Base-by-base conservation (phyloP, 164 flowering plant genomes). In the Aristolochia contorta region DNA sequence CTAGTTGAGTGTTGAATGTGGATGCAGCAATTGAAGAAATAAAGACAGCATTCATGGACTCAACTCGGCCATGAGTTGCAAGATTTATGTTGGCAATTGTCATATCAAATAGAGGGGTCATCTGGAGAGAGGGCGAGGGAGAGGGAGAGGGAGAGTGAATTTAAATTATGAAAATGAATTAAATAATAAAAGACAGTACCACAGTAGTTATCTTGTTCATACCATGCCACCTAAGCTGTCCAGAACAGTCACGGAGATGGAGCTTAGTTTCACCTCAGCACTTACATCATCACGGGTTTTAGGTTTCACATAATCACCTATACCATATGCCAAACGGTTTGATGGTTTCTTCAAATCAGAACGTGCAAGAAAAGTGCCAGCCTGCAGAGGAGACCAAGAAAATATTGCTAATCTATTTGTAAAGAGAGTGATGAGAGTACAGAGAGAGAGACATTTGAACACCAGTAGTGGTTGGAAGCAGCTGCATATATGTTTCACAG, bases 21-120 rank as follows among this genome's bases (percentile, higher is more conserved):
- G 99, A 94, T 62, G 96, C 99, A 57, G 97, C 96, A 74, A 89
- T 81, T n/a, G 96, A 91, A 52, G 93, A 85, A 61, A 91, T 75
- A 52, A 94, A 66, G 14, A 87, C 97, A 3, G 99, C 97, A 87
- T 86, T 91, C 96, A 94, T 82, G 52, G 95, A 90, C 53, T 91
- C 95, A 16, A 70, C 63, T 51, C 75, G 82, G 65, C 99, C 99
- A 74, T 89, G 97, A 25, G 93, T 85, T 63, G 91, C 99, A 72
- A 94, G 91, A 72, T 84, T 94, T 62, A 94, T 75, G 70, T 91
- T 91, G 60, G 91, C 76, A 61, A 91, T 76, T 57, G 99, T 85
- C 8, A 76, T 70, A 71, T 94, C 91, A 80, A 89, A 87, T 37
- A 94, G 75, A 46, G 99, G 99, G 30, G 91, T 89, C 91, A 91